Percentiles rank a stretch among this genome's conserved stretches.
These are phyloP conservation scores for Mortierella sp. DNA, from an alignment of 371 early-diverging fungal genomes.

Conservation along the genomic window DNA sequence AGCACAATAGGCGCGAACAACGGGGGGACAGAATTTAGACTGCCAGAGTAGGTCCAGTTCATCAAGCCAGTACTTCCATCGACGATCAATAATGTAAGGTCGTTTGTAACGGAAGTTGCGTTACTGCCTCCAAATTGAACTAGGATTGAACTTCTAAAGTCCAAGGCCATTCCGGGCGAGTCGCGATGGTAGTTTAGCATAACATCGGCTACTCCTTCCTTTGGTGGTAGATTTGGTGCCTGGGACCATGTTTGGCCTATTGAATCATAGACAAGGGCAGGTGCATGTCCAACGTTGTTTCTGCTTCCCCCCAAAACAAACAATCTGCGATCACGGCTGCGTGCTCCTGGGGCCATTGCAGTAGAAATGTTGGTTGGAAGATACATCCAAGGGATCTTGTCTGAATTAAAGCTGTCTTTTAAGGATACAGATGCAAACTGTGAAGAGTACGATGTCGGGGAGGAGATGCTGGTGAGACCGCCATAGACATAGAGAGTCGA, in stretches of 20 bases:
- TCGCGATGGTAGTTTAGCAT: conserved; percentile 24
- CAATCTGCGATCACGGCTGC: conserved; percentile 20
- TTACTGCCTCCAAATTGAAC: conserved; percentile 43
- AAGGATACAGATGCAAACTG: conserved; percentile 33
- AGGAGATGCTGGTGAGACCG: conserved; percentile 26
- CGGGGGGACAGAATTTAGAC: conserved; percentile 18
- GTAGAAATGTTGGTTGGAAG: conserved; percentile 23
- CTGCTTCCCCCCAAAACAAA: conserved; percentile 35
- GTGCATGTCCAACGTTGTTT: conserved; percentile 28
- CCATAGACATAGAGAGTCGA: conserved; percentile 40
- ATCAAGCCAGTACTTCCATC: conserved; percentile 4
- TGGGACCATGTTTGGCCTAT: conserved; percentile 16
- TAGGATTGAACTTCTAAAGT: conserved; percentile 11
- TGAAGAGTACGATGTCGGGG: conserved; percentile 19
- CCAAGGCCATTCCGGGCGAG: conserved; percentile 33
- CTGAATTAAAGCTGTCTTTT: conserved; percentile 22
- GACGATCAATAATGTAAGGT: conserved; percentile 24
- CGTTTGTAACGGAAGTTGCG: conserved; percentile 22
- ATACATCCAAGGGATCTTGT: conserved; percentile 33
- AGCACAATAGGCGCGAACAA: conserved; percentile 33
- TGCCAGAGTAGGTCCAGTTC: conserved; percentile 29
- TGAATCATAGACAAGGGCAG: conserved; percentile 29
- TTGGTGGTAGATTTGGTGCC: conserved; percentile 20
- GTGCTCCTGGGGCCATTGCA: conserved; percentile 23
- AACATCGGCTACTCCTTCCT: not conserved